Evolutionary conservation across 352 stramenopile species (phyloP).

Genomic region (Phytopythium helicoides): DNA sequence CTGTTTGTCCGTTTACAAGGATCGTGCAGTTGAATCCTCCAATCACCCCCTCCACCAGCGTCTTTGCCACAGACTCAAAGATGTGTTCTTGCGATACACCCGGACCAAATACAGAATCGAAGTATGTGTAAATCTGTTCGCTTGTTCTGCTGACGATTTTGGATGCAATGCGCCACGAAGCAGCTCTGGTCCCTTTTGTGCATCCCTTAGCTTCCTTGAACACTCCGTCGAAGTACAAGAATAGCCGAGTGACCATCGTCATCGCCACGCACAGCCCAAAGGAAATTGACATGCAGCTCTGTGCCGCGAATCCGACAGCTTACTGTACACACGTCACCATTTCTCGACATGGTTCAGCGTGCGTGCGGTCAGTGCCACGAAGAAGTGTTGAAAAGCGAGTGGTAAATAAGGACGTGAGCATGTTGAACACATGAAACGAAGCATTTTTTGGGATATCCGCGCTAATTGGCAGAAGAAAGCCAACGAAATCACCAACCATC

Average conservation of each 20-base stretch:
- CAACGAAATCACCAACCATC: too few relatives aligned
- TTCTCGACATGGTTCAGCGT: slow-evolving; percentile 17
- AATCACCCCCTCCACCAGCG: slow-evolving; percentile 53
- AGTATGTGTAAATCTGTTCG: slow-evolving; percentile 17
- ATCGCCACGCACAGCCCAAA: background rate
- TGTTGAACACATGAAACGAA: background rate
- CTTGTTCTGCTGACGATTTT: background rate
- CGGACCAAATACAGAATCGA: slow-evolving; percentile 47
- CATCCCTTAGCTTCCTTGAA: too few relatives aligned
- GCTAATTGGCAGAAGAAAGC: too few relatives aligned
- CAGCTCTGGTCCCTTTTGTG: background rate
- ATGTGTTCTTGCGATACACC: slow-evolving; percentile 36
- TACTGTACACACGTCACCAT: slow-evolving; percentile 56
- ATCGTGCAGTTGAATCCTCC: slow-evolving; percentile 71
- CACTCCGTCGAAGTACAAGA: background rate
- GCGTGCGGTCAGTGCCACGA: background rate
- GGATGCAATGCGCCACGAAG: background rate
- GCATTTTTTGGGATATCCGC: too few relatives aligned
- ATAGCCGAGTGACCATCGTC: slow-evolving; percentile 8
- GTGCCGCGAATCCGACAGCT: slow-evolving; percentile 53
- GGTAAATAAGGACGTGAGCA: slow-evolving; percentile 1
- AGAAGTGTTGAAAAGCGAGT: background rate
- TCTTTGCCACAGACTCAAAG: slow-evolving; percentile 40
- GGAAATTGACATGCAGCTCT: background rate
- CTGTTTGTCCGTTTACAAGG: slow-evolving; percentile 69